Evolutionary conservation across 805 yeast genomes (phyloP).

Genomic region (Starmerella sp.): DNA sequence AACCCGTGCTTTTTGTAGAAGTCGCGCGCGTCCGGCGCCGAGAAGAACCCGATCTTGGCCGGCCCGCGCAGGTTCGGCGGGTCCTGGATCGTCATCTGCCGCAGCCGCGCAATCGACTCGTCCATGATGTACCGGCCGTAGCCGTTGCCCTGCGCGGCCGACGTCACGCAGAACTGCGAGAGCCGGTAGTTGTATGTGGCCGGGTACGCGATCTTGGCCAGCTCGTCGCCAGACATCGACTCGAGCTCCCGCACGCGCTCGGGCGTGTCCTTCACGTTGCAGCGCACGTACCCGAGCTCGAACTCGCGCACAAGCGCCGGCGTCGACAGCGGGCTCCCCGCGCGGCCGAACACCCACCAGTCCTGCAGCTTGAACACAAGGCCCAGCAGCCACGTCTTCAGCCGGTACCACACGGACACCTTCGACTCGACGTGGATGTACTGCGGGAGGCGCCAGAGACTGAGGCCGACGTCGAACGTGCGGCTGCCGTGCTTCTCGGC

Average conservation of each 20-base stretch:
- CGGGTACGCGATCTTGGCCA: slow-evolving; percentile 7
- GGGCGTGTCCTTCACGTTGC: slow-evolving; percentile 1
- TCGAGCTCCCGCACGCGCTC: slow-evolving; percentile 3
- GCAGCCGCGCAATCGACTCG: neutral
- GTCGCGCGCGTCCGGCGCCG: slow-evolving; percentile 13
- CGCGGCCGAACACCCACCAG: slow-evolving; percentile 3
- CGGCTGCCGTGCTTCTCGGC: neutral
- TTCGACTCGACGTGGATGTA: neutral
- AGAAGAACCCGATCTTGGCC: slow-evolving; percentile 17
- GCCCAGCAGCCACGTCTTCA: slow-evolving; percentile 1
- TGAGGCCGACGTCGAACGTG: slow-evolving; percentile 3
- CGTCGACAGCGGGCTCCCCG: slow-evolving; percentile 2
- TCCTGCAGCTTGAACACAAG: slow-evolving; percentile 5
- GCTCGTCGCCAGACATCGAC: slow-evolving; percentile 6
- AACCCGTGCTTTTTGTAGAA: slow-evolving; percentile 17
- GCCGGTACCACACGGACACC: neutral
- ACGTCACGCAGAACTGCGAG: slow-evolving; percentile 2
- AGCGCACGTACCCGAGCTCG: slow-evolving; percentile 1
- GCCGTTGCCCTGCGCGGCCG: slow-evolving; percentile 14
- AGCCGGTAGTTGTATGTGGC: slow-evolving; percentile 3
- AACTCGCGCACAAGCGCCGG: slow-evolving; percentile 7
- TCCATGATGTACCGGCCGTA: slow-evolving; percentile 11
- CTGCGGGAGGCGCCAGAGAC: slow-evolving; percentile 4
- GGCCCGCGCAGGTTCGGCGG: slow-evolving; percentile 15
- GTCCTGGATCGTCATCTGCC: slow-evolving; percentile 1